Evolutionary conservation across 2,329 filamentous ascomycete species (phyloP).

Genomic region (Calonectria pseudoturangicola): DNA sequence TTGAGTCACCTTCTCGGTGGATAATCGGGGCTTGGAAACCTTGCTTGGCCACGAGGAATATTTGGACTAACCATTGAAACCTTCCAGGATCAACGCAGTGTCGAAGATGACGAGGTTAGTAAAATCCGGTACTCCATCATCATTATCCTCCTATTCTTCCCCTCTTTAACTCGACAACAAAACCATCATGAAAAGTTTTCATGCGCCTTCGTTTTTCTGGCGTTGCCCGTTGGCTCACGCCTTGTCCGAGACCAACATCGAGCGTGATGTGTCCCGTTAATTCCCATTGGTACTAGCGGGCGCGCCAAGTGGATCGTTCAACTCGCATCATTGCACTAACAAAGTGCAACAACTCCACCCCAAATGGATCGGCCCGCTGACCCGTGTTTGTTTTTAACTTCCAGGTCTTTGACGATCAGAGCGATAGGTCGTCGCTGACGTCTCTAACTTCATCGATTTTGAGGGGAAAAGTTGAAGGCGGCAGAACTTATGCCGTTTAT

Average conservation of each 20-base stretch:
- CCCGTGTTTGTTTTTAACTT: neutral
- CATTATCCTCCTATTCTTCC: neutral
- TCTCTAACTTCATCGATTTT: slow-evolving; percentile 55
- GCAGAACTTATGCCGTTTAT: slow-evolving; percentile 60
- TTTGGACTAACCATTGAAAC: slow-evolving; percentile 26
- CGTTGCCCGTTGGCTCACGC: neutral
- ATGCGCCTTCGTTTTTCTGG: neutral
- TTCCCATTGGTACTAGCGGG: slow-evolving; percentile 21
- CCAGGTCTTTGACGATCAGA: slow-evolving; percentile 45
- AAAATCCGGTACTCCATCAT: neutral
- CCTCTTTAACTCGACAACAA: neutral
- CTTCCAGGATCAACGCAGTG: slow-evolving; percentile 37
- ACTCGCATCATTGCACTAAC: slow-evolving; percentile 1
- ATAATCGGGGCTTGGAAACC: slow-evolving; percentile 14
- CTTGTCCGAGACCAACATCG: neutral
- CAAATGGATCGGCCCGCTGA: slow-evolving; percentile 36
- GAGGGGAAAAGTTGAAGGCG: slow-evolving; percentile 54
- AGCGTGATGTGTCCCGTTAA: slow-evolving; percentile 16
- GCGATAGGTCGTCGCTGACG: slow-evolving; percentile 46
- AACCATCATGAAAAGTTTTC: neutral
- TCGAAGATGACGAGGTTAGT: slow-evolving; percentile 49
- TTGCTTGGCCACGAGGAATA: slow-evolving; percentile 9
- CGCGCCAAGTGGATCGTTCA: slow-evolving; percentile 6
- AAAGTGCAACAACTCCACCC: slow-evolving; percentile 25
- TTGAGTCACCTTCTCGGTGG: slow-evolving; percentile 9